Conservation (phyloP, 2,329 filamentous ascomycete species). For the Penicillium sp. region DNA sequence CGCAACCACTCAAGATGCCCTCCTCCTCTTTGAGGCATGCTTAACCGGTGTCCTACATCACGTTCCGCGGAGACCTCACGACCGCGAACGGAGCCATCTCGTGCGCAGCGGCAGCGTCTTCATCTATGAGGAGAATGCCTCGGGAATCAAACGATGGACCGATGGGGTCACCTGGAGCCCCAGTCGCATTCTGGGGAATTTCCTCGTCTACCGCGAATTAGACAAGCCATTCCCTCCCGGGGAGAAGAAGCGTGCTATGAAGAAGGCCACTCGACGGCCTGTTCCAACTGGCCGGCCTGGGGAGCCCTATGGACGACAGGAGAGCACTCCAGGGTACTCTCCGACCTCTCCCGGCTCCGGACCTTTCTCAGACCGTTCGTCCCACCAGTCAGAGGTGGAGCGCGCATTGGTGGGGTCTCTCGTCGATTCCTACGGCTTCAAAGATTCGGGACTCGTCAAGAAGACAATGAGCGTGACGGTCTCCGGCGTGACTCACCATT, state of each 20-base stretch:
- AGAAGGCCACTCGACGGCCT: constrained; percentile 56
- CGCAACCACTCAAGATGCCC: constrained; percentile 67
- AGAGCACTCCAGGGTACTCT: constrained; percentile 39
- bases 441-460: constrained; percentile 76
- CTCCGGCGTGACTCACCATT: constrained; percentile 71
- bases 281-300: constrained; percentile 46
- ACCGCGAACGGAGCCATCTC: constrained; percentile 70
- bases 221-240: constrained; percentile 73
- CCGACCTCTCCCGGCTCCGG: constrained; percentile 34
- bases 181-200: constrained; percentile 78
- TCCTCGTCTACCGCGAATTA: constrained; percentile 79
- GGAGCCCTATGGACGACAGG: constrained; percentile 50
- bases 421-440: constrained; percentile 87
- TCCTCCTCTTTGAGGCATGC: constrained; percentile 76
- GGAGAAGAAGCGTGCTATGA: constrained; percentile 80
- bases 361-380: constrained; percentile 36
- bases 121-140: constrained; percentile 86
- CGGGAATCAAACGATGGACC: constrained; percentile 91
- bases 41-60: constrained; percentile 67
- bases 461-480: constrained; percentile 84
- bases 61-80: constrained; percentile 78
- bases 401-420: constrained; percentile 72
- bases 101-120: constrained; percentile 84
- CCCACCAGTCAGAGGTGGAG: constrained; percentile 47
- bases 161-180: constrained; percentile 90